Base-by-base conservation (phyloP, 23 red algal genomes). In the Agarophyton chilense region DNA sequence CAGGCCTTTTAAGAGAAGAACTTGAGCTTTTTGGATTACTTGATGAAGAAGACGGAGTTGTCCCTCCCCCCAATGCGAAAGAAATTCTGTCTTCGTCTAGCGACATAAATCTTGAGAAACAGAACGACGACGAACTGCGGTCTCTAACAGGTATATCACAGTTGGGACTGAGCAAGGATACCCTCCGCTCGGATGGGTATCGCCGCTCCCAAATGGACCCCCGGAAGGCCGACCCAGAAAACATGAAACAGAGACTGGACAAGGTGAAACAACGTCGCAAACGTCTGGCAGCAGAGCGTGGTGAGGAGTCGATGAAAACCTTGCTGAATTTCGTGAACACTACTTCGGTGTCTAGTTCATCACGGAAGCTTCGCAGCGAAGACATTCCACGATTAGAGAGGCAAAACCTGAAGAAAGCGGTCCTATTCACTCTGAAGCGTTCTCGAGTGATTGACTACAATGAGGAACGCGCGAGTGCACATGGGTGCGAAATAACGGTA, bases 221-320 rank as follows among this genome's bases (percentile, higher is more conserved):
- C 7, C 85, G 85, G 16, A 2, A 28, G 10, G 17, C 74, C 13
- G 54, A 76, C 22, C 18, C 41, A 24, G 53, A 18, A 14, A 38
- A 63, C 14, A 34, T 77, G 52, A 24, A 36, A 33, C 22, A 28
- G n/a, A 49, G 38, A 21, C 67, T 77, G 36, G 71, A 65, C 25
- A 68, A 11, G 32, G 34, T 89, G 38, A 39, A 51, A 4, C 85
- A 52, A 16, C 71, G 85, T 33, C 67, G 71, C 53, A 26, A 77
- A 21, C 43, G 71, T 9, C 73, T 89, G 17, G 85, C 85, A 3
- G 70, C 45, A 36, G 73, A 77, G 36, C 43, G 67, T 36, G 85
- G 67, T 11, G 51, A 63, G 22, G 25, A 64, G 14, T 52, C 67
- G 19, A 45, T 74, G 39, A 47, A 74, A 29, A 45, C 14, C 0